phyloP scores from a whole-genome alignment of 1,139 yeast genomes.

The Pichia sp. region DNA sequence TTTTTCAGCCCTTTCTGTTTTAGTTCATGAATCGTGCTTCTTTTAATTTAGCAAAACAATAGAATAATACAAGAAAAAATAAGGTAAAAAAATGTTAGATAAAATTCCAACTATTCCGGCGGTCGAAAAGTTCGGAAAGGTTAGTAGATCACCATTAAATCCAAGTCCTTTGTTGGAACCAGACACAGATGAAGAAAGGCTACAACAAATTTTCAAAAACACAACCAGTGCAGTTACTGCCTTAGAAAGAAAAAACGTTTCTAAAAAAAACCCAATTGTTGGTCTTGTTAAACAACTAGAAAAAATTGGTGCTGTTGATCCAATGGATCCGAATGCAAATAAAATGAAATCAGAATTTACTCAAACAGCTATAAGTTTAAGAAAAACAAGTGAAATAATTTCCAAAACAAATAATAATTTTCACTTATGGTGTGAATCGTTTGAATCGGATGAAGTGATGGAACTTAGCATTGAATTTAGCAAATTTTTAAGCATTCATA shows the following conservation, averaged over 20 bases:
- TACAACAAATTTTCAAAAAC: not conserved
- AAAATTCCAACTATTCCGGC: not conserved
- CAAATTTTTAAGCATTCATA: constrained; percentile 7
- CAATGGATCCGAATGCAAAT: constrained; percentile 5
- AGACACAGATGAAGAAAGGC: not conserved
- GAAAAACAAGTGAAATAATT: constrained; percentile 1
- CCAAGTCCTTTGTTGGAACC: constrained; percentile 6
- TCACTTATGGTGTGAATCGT: constrained; percentile 7
- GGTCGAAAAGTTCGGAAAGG: not conserved
- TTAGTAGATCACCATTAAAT: constrained; percentile 1
- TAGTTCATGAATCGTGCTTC: too few species aligned
- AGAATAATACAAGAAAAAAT: too few species aligned
- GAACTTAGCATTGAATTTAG: constrained; percentile 7
- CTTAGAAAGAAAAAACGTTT: constrained; percentile 3
- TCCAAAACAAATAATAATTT: not conserved
- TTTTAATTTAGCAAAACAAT: too few species aligned
- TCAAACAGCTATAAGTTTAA: constrained; percentile 1
- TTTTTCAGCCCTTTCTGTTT: too few species aligned
- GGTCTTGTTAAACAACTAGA: constrained; percentile 13
- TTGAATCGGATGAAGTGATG: constrained; percentile 10
- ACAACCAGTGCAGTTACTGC: constrained; percentile 4
- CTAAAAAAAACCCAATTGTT: not conserved
- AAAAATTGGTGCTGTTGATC: constrained; percentile 14
- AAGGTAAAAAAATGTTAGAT: not conserved
- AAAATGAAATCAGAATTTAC: constrained; percentile 3